phyloP scores from a whole-genome alignment of 352 stramenopile genomes.

The Phytopythium helicoides region DNA sequence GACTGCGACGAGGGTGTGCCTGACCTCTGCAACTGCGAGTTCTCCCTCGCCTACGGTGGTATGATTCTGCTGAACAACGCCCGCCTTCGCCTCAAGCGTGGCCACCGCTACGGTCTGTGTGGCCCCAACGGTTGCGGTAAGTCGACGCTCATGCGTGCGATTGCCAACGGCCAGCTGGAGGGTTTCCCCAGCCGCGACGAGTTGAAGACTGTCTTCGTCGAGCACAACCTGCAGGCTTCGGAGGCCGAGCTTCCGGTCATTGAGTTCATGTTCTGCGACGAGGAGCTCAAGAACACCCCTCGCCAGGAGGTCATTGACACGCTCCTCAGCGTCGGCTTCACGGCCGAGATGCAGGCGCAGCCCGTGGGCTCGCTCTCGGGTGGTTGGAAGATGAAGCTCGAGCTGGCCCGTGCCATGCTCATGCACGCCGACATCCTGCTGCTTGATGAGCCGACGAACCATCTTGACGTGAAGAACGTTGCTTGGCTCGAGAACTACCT shows the following conservation, averaged over 20 bases:
- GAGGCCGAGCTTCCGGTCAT: slow-evolving; percentile 80
- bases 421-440: slow-evolving; percentile 96
- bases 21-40: slow-evolving; percentile 98
- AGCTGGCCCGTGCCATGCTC: slow-evolving; percentile 92
- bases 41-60: slow-evolving; percentile 96
- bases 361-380: slow-evolving; percentile 92
- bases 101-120: slow-evolving; percentile 93
- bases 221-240: slow-evolving; percentile 95
- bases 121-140: slow-evolving; percentile 93
- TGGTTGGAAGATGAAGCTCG: slow-evolving; percentile 96
- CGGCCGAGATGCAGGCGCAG: slow-evolving; percentile 90
- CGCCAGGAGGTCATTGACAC: slow-evolving; percentile 91
- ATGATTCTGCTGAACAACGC: slow-evolving; percentile 92
- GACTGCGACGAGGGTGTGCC: slow-evolving; percentile 97
- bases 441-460: slow-evolving; percentile 95
- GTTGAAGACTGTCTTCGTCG: slow-evolving; percentile 95
- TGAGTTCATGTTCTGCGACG: slow-evolving; percentile 83
- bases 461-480: slow-evolving; percentile 93
- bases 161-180: slow-evolving; percentile 95
- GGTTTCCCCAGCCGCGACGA: slow-evolving; percentile 95
- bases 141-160: slow-evolving; percentile 96
- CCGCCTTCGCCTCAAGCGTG: slow-evolving; percentile 89
- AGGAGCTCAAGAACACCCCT: slow-evolving; percentile 90
- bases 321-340: slow-evolving; percentile 93
- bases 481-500: slow-evolving; percentile 93